Base-by-base conservation (phyloP, 768 basidiomycete species). In the Cubamyces lactineus region DNA sequence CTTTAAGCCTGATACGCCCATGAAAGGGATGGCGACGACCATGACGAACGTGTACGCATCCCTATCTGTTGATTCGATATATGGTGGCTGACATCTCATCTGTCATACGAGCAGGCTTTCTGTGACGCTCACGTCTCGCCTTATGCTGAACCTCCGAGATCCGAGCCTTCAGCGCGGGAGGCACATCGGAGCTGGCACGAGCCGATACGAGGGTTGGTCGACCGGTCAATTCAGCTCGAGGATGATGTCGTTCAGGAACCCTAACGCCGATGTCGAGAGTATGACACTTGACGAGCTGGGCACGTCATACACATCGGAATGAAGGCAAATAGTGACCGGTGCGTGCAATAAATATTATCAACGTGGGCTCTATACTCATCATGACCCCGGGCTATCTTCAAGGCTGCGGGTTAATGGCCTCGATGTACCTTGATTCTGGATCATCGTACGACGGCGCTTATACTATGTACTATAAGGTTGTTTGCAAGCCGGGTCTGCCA, bases 161-260 rank as follows among this genome's bases (percentile, higher is more conserved):
- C 59, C 59, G 13, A 53, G 21, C n/a, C 39, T 61, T 16, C 53
- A 55, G 23, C 24, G 42, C 3, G 23, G 60, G 8, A 45, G 53
- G 39, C 60, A 47, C 24, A 23, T 34, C n/a, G 53, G 48, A 26
- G 48, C 13, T 15, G 48, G 38, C 24, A 50, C 60, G 21, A 61
- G 47, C 43, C 46, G 53, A 16, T 41, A 34, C 39, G 60, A 55
- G 12, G 51, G 28, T 13, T 54, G 59, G 59, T 45, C 51, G 1
- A 61, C 53, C 11, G 60, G 60, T 21, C 60, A 61, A n/a, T 61
- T 49, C 48, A 61, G 46, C 39, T 49, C 53, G 4, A n/a, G 53
- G 19, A 51, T 55, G 46, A 61, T 61, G 53, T 55, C 53, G 4
- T 61, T 61, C 53, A n/a, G 39, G 42, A 12, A 42, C 17, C 53